Conservation (phyloP, 257 asterid genomes). For the Linderniella brevidens region DNA sequence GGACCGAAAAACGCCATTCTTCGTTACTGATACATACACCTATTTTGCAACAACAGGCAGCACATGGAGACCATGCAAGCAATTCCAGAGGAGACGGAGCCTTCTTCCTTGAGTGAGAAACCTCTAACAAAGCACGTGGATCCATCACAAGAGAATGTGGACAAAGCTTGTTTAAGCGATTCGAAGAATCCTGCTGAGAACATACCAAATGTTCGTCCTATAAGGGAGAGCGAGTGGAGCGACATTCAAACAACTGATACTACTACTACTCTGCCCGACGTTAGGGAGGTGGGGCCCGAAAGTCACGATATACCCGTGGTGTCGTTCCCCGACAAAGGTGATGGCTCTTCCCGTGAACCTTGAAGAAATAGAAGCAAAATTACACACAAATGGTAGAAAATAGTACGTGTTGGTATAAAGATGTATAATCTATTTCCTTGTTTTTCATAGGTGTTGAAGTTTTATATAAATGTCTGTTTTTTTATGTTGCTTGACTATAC, state of each 20-base stretch:
- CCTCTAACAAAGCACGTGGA: slow-evolving; percentile 78
- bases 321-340: slow-evolving; percentile 32
- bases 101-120: slow-evolving; percentile 42
- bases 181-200: slow-evolving; percentile 39
- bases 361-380: too few relatives aligned
- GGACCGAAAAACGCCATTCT: too few relatives aligned
- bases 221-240: slow-evolving; percentile 71
- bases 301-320: slow-evolving; percentile 75
- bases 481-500: too few relatives aligned
- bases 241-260: slow-evolving; percentile 82
- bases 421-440: too few relatives aligned
- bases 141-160: slow-evolving; percentile 78
- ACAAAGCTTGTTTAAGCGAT: slow-evolving; percentile 76
- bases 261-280: slow-evolving; percentile 78
- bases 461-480: too few relatives aligned
- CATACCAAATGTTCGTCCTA: slow-evolving; percentile 12
- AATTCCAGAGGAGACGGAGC: slow-evolving; percentile 54
- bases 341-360: slow-evolving; percentile 50
- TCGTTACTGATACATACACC: neutral
- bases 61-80: slow-evolving; percentile 58
- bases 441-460: too few relatives aligned
- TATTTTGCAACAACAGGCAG: slow-evolving; percentile 39
- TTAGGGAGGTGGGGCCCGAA: slow-evolving; percentile 68
- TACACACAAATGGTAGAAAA: too few relatives aligned
- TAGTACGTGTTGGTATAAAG: too few relatives aligned